These are phyloP conservation scores for Pythium grandisporangium DNA, from an alignment of 352 stramenopile genomes.

Conservation along the genomic window DNA sequence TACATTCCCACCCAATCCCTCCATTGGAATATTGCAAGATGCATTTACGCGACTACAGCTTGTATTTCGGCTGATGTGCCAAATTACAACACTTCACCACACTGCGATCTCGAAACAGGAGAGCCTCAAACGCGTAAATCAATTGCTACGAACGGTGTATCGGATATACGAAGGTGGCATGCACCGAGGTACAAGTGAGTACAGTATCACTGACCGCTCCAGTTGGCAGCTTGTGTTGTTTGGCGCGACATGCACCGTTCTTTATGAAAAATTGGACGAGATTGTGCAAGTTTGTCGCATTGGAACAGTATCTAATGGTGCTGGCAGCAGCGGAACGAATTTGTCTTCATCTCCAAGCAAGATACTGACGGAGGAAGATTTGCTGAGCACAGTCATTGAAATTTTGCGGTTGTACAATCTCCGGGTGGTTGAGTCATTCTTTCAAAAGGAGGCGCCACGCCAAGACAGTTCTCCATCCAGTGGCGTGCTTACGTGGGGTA, in stretches of 20 bases:
- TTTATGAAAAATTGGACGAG: constrained; percentile 81
- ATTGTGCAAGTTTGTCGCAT: constrained; percentile 57
- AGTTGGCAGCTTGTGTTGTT: constrained; percentile 65
- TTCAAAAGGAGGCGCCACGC: constrained; percentile 42
- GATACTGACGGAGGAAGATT: constrained; percentile 57
- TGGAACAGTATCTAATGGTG: constrained; percentile 7
- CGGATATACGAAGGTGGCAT: constrained; percentile 49
- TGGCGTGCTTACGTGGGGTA: constrained; percentile 53
- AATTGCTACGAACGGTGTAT: constrained; percentile 56
- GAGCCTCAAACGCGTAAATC: constrained; percentile 34
- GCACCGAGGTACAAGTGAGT: constrained; percentile 5
- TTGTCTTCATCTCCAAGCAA: too few species aligned
- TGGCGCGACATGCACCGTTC: constrained; percentile 53
- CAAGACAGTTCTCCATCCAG: constrained; percentile 10
- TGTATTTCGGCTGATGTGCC: constrained; percentile 39
- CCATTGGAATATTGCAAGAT: constrained; percentile 61
- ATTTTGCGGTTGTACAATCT: constrained; percentile 75
- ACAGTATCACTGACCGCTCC: constrained; percentile 12
- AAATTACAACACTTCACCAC: constrained; percentile 67
- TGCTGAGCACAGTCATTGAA: constrained; percentile 49
- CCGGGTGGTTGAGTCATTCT: constrained; percentile 63
- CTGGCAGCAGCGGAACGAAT: background rate
- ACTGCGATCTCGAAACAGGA: constrained; percentile 26
- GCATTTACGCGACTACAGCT: constrained; percentile 66
- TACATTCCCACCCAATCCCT: constrained; percentile 32